These are phyloP conservation scores for Colletotrichum siamense DNA, from an alignment of 2,329 filamentous ascomycete genomes.

Conservation along the genomic window DNA sequence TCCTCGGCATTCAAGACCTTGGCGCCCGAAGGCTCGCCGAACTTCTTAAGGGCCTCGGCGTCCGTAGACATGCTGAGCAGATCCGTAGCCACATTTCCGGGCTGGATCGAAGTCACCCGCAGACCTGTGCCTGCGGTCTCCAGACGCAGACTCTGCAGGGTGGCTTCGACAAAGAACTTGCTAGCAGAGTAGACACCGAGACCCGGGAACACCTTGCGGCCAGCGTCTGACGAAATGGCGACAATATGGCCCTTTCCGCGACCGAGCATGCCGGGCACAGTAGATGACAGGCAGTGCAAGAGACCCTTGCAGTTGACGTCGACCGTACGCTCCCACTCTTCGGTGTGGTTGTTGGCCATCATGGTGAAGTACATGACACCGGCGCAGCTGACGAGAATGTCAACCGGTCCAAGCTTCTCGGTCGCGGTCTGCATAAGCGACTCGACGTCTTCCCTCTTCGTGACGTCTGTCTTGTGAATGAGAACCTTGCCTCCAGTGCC, in stretches of 20 bases:
- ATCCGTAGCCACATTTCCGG: conserved; percentile 78
- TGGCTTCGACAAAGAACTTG: conserved; percentile 87
- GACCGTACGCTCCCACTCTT: conserved; percentile 83
- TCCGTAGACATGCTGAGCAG: conserved; percentile 79
- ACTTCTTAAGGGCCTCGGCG: conserved; percentile 78
- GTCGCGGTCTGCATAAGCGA: conserved; percentile 64
- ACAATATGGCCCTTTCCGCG: conserved; percentile 77
- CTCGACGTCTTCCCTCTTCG: conserved; percentile 69
- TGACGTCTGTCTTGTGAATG: conserved; percentile 75
- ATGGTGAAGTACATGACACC: conserved; percentile 91
- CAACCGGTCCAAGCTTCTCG: conserved; percentile 71
- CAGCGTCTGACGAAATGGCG: conserved; percentile 82
- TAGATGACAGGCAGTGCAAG: conserved; percentile 72
- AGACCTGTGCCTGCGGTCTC: conserved; percentile 79
- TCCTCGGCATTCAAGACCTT: conserved; percentile 77
- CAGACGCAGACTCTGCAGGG: conserved; percentile 74
- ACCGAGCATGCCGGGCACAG: conserved; percentile 73
- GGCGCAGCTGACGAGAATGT: conserved; percentile 81
- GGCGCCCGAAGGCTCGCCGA: conserved; percentile 75
- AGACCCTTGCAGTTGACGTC: conserved; percentile 89
- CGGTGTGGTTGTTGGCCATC: conserved; percentile 77
- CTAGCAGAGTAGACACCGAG: conserved; percentile 82
- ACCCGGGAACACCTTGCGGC: conserved; percentile 81
- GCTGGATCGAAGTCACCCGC: conserved; percentile 77
- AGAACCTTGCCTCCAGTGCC: conserved; percentile 66